Evolutionary conservation across 2,329 filamentous ascomycete species (phyloP), one percentile per base, ranked within the genome.

Genomic region (Laburnicola sp.): DNA sequence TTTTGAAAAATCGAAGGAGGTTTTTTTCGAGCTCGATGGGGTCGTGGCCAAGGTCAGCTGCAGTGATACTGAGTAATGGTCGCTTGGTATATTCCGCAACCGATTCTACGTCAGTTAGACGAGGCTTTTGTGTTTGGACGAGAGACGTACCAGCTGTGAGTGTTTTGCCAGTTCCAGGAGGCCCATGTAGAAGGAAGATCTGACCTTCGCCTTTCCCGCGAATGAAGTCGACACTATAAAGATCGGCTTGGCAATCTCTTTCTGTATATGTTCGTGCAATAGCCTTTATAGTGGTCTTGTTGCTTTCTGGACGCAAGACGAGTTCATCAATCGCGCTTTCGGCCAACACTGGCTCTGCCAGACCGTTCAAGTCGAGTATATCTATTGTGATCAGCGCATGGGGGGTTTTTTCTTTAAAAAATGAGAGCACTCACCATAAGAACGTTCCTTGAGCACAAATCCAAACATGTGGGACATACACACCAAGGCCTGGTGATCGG

Each of bases 91-190:
- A 56, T 26, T 68, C 65, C 3, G 65, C 63, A 4, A 63, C 56
- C 11, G 53, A 59, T 46, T 66, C 65, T 57, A 41, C 16, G 23
- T 43, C 9, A 38, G 4, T 23, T 9, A 27, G 9, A 32, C 16
- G 16, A 16, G 16, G 16, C 16, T 16, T 16, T 16, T 16, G 16
- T 16, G 16, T 16, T 16, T 16, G 16, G 16, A 16, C 16, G 16
- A 16, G 16, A 39, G 28, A 53, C 56, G 36, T 52, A 69, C 68
- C 71, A 27, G 69, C 60, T n/a, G 71, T 61, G 7, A 97, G 80
- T 2, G 93, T 97, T 80, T 97, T 97, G 63, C 94, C 93, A 4
- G 93, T 97, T 72, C 93, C 93, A 1, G 93, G 94, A 4, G 92
- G 92, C 0, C 93, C 93, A 74, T 97, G 97, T 2, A 70, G 52